These are phyloP conservation scores for Lathyrus aphaca DNA, from an alignment of 306 rosid genomes.

Conservation along the genomic window DNA sequence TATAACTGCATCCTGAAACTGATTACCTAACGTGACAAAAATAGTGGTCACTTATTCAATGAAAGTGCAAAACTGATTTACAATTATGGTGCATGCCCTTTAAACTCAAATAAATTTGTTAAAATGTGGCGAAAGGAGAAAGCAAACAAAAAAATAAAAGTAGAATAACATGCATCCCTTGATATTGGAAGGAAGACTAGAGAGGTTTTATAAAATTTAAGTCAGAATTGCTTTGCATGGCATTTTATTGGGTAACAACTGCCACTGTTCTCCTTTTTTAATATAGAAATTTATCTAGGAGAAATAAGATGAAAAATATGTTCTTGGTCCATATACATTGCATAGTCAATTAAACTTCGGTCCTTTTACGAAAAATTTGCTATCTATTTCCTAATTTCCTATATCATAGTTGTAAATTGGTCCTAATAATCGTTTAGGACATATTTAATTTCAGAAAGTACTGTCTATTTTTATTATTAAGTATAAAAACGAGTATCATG, in stretches of 20 bases:
- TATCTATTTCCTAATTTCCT: not conserved
- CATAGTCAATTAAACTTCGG: not conserved
- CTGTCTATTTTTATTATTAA: not conserved
- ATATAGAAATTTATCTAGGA: not conserved
- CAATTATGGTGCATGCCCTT: not conserved
- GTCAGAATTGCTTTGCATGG: not conserved
- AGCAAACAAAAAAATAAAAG: constrained; percentile 18
- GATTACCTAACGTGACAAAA: not conserved
- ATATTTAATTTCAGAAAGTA: not conserved
- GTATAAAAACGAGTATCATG: not conserved
- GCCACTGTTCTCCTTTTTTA: not conserved
- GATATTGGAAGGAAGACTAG: not conserved
- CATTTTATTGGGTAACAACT: not conserved
- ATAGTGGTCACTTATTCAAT: not conserved
- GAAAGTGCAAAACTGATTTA: not conserved
- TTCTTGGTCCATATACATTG: not conserved
- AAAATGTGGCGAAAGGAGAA: not conserved
- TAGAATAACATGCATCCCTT: not conserved
- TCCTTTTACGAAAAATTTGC: not conserved
- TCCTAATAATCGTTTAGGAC: not conserved
- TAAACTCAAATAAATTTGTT: constrained; percentile 4
- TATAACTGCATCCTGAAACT: not conserved
- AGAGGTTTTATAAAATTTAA: constrained; percentile 14
- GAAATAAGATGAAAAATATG: constrained; percentile 1
- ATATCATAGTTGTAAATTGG: not conserved